Base-by-base conservation (phyloP, 768 basidiomycete genomes). In the Cystoderma amianthinum region DNA sequence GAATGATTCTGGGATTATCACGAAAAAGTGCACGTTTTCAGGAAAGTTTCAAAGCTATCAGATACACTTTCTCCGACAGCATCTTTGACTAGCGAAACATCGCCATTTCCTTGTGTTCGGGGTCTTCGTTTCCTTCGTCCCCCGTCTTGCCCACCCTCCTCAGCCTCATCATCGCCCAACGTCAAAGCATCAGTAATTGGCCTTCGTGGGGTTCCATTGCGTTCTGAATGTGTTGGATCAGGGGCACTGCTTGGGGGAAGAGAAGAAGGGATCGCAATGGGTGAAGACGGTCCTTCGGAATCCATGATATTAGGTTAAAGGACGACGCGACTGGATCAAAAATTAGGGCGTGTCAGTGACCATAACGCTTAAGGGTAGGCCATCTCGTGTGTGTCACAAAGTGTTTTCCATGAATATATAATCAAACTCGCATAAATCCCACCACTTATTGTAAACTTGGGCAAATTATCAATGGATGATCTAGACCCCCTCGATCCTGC, bases 61-160 rank as follows among this genome's bases (percentile, higher is more conserved):
- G 85, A 82, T 3, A 98, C 90, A 52, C 88, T 90, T 67, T 98
- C 94, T 40, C 95, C 95, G 15, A 97, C 95, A 22, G 87, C 82
- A 63, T 98, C 96, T 52, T 82, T 84, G 1, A 98, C 93, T 38
- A 89, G 67, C 2, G 93, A 88, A 0, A 96, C 76, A 52, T 93
- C 87, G 3, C 65, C 74, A 41, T 74, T 74, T 7, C 62, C 65
- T 44, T 71, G 71, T 10, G 68, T 67, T 42, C 73, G 69, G 32
- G 73, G 71, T 42, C 72, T 67, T 43, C 74, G 68, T 13, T 71
- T 58, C 42, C 62, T 68, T 18, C 58, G 56, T n/a, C 49, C 48
- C 1, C 42, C 43, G 5, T 54, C 58, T 3, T 58, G 41, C 5
- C 59, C 68, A 21, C 63, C 63, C 30, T 64, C 64, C 44, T 67